Evolutionary conservation across 2,329 filamentous ascomycete species (phyloP).

Genomic region (Macroventuria anomochaeta): DNA sequence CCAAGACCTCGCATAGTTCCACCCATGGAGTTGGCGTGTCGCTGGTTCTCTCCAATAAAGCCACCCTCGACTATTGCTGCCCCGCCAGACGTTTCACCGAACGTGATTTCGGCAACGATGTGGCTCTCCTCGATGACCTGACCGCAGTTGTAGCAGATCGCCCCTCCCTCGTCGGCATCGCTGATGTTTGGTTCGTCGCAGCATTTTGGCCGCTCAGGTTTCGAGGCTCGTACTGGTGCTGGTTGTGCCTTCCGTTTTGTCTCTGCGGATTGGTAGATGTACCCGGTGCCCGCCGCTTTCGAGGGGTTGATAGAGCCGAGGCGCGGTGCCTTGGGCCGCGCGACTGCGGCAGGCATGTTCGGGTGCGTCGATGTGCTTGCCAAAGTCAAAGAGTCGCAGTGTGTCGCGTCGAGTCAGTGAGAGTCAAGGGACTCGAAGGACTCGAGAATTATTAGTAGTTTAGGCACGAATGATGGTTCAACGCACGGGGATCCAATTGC

Average conservation of each 20-base stretch:
- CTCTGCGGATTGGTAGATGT: constrained; percentile 26
- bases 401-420: neutral
- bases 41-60: constrained; percentile 85
- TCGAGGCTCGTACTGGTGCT: constrained; percentile 23
- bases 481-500: constrained; percentile 8
- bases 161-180: constrained; percentile 26
- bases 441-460: constrained; percentile 18
- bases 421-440: neutral
- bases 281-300: constrained; percentile 22
- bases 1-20: constrained; percentile 54
- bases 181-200: constrained; percentile 38
- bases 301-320: constrained; percentile 35
- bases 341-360: constrained; percentile 22
- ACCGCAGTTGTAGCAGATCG: constrained; percentile 78
- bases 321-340: constrained; percentile 28
- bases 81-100: constrained; percentile 85
- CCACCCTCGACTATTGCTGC: constrained; percentile 90
- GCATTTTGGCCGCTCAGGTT: constrained; percentile 30
- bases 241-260: constrained; percentile 32
- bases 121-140: constrained; percentile 83
- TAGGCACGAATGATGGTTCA: constrained; percentile 19
- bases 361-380: neutral
- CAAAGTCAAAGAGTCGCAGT: neutral
- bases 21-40: constrained; percentile 70
- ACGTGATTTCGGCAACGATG: constrained; percentile 90